Percentiles rank a stretch among this genome's conserved stretches.
Conservation (phyloP, 306 rosid species). For the Cucumis sativus region Cucumber_9930_V3 NC_026657.2:13305501-13306000, state of each 20-base stretch:
- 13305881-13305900: neutral
- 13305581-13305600: constrained; percentile 1
- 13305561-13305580: constrained; percentile 43
- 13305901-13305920: neutral
- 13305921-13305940: neutral
- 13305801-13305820: neutral
- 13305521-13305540: constrained; percentile 59
- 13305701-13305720: neutral
- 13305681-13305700: neutral
- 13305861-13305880: neutral
- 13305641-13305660: neutral
- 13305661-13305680: neutral
- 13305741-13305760: neutral
- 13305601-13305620: neutral
- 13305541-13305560: constrained; percentile 43
- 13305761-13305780: neutral
- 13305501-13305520: constrained; percentile 11
- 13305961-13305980: neutral
- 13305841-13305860: neutral
- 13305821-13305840: neutral
- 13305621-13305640: neutral
- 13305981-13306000: neutral
- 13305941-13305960: neutral
- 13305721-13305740: neutral
- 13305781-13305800: neutral